Evolutionary conservation across 1,139 yeast species (phyloP).

Genomic region (Diutina siamensis): DNA sequence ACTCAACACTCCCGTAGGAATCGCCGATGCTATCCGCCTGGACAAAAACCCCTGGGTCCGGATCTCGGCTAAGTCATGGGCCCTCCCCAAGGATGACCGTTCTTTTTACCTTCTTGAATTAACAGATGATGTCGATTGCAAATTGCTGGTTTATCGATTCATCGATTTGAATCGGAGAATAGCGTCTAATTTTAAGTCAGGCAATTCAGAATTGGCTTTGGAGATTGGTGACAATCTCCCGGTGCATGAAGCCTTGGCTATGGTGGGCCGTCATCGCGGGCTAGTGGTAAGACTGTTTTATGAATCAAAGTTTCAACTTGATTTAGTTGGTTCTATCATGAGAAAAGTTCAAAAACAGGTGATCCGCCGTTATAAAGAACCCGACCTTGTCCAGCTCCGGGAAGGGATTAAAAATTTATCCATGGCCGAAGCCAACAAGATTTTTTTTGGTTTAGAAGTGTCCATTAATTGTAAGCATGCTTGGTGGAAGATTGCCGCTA

Average conservation of each 20-base stretch:
- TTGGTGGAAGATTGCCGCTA: background rate
- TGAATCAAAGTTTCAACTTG: no score
- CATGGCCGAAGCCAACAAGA: background rate
- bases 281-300: no score
- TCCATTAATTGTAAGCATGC: background rate
- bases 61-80: conserved; percentile 25
- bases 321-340: background rate
- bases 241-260: no score
- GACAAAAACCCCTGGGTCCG: conserved; percentile 19
- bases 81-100: background rate
- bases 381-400: background rate
- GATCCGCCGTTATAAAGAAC: background rate
- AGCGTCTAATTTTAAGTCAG: no score
- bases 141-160: no score
- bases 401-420: background rate
- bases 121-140: no score
- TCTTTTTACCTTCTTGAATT: background rate
- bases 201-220: no score
- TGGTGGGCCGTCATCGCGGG: no score
- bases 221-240: no score
- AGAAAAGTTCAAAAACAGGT: background rate
- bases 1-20: conserved; percentile 9
- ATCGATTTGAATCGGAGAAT: no score
- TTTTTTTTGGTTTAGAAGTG: background rate
- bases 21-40: conserved; percentile 11